Conservation (phyloP, 2,329 filamentous ascomycete species). For the Venturia effusa region DNA sequence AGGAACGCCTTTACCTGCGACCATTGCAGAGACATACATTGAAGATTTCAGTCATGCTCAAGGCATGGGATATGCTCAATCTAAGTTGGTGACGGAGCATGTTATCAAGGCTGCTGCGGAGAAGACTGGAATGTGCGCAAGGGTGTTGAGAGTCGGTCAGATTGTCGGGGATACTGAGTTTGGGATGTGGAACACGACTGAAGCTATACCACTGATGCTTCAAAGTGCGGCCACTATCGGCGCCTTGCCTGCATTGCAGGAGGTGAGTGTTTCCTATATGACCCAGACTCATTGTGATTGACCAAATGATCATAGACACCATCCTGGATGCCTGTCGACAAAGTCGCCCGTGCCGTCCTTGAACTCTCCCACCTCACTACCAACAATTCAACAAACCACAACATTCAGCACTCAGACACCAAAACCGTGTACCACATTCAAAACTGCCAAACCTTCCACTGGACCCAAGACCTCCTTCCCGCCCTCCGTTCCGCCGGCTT, state of each 20-base stretch:
- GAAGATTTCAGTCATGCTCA: slow-evolving; percentile 27
- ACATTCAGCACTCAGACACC: background rate
- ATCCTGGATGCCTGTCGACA: slow-evolving; percentile 24
- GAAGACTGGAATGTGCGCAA: slow-evolving; percentile 20
- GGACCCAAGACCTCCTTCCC: slow-evolving; percentile 43
- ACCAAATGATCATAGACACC: slow-evolving; percentile 21
- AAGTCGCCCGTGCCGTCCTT: slow-evolving; percentile 18
- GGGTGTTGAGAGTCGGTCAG: slow-evolving; percentile 29
- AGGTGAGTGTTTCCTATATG: background rate
- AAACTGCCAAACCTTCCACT: slow-evolving; percentile 40
- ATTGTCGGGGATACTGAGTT: slow-evolving; percentile 36
- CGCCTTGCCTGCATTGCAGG: slow-evolving; percentile 27
- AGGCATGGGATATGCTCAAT: slow-evolving; percentile 41
- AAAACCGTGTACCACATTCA: slow-evolving; percentile 40
- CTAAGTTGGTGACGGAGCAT: slow-evolving; percentile 39
- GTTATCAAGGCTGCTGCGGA: slow-evolving; percentile 26
- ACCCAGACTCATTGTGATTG: slow-evolving; percentile 15
- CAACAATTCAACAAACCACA: background rate
- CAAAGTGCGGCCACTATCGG: slow-evolving; percentile 35
- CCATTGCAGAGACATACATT: background rate
- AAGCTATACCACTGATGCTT: slow-evolving; percentile 41
- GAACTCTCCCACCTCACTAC: slow-evolving; percentile 18
- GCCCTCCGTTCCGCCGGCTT: slow-evolving; percentile 36
- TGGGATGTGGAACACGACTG: slow-evolving; percentile 39
- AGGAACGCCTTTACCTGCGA: background rate